phyloP scores from a whole-genome alignment of 2,329 filamentous ascomycete genomes.

The Botrytis tulipae region DNA sequence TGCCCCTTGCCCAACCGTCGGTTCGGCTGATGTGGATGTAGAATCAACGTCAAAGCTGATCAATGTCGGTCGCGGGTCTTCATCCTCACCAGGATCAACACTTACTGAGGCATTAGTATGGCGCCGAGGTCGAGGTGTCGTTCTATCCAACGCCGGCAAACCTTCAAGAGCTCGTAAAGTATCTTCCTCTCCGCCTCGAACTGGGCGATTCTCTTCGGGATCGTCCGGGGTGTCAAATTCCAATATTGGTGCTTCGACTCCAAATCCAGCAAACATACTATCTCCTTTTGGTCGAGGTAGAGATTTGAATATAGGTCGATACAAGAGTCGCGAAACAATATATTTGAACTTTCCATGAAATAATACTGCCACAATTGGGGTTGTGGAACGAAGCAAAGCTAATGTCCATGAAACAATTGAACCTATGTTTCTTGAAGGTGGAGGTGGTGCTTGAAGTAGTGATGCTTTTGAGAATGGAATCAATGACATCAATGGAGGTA shows the following conservation, averaged over 20 bases:
- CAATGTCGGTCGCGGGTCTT: constrained; percentile 37
- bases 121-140: constrained; percentile 23
- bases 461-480: constrained; percentile 36
- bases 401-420: constrained; percentile 27
- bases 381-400: constrained; percentile 25
- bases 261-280: constrained; percentile 32
- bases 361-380: constrained; percentile 34
- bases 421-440: constrained; percentile 19
- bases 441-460: constrained; percentile 30
- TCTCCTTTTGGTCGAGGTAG: constrained; percentile 37
- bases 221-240: constrained; percentile 32
- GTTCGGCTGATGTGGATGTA: constrained; percentile 25
- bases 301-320: constrained; percentile 34
- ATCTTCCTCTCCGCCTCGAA: constrained; percentile 29
- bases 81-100: constrained; percentile 30
- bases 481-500: constrained; percentile 10
- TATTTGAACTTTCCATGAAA: constrained; percentile 31
- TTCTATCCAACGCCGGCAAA: constrained; percentile 27
- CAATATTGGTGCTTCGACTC: constrained; percentile 24
- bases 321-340: constrained; percentile 30
- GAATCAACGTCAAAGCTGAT: constrained; percentile 41
- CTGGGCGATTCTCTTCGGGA: constrained; percentile 18
- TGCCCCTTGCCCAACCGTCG: constrained; percentile 28
- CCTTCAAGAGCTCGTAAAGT: constrained; percentile 38
- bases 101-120: constrained; percentile 31